phyloP scores from a whole-genome alignment of 768 basidiomycete genomes.

The Sporobolomyces roseus region DNA sequence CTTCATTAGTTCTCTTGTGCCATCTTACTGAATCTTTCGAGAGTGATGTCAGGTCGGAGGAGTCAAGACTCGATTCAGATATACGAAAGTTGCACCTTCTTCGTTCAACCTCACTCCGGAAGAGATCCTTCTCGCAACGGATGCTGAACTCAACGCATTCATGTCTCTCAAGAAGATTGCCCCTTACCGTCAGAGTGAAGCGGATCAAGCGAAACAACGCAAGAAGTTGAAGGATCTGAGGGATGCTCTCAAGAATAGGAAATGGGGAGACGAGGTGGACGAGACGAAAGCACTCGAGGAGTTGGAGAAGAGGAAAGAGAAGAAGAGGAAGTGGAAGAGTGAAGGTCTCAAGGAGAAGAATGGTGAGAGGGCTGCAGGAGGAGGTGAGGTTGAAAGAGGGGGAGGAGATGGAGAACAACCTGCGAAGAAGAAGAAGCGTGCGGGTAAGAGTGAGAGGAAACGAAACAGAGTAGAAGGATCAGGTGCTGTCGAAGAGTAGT shows the following conservation, averaged over 20 bases:
- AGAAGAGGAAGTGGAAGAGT: conserved; percentile 33
- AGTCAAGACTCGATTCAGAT: conserved; percentile 88
- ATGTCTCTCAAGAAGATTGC: conserved; percentile 85
- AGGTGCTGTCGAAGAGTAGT: conserved; percentile 13
- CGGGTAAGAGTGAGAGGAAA: conserved; percentile 41
- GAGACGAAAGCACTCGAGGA: conserved; percentile 41
- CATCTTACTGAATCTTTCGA: not conserved
- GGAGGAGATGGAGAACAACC: conserved; percentile 10
- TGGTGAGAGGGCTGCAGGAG: conserved; percentile 1
- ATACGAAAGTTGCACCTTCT: conserved; percentile 63
- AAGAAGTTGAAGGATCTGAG: conserved; percentile 53
- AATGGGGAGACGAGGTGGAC: conserved; percentile 49
- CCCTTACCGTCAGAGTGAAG: conserved; percentile 61
- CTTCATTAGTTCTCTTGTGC: not conserved
- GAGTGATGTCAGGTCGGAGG: conserved; percentile 74
- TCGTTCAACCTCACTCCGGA: conserved; percentile 65
- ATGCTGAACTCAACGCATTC: conserved; percentile 87
- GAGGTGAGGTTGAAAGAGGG: not conserved
- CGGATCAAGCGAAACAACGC: conserved; percentile 59
- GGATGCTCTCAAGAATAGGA: conserved; percentile 44
- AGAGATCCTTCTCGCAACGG: conserved; percentile 86
- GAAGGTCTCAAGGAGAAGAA: conserved; percentile 7
- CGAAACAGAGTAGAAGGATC: conserved; percentile 19
- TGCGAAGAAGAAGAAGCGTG: conserved; percentile 32
- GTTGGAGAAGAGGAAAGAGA: conserved; percentile 48